Base-by-base conservation (phyloP, 2,329 filamentous ascomycete genomes). In the Nigrospora osmanthi region DNA sequence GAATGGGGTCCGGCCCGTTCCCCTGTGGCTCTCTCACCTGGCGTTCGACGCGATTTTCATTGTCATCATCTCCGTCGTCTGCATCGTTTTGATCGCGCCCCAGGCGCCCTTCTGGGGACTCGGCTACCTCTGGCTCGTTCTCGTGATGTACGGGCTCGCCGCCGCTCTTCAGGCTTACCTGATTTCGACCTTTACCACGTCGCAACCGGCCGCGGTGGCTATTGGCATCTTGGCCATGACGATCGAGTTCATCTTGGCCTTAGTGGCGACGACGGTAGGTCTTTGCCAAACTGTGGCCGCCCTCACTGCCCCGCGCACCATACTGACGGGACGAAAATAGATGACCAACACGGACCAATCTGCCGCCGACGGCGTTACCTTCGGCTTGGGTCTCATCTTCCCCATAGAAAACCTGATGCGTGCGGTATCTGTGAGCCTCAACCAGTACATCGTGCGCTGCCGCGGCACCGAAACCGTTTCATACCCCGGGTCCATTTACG, bases 11-110 rank as follows among this genome's bases (percentile, higher is more conserved):
- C 68, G 80, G 28, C 73, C 77, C 3, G 66, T 76, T 5, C 78
- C 81, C 2, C 61, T 85, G 3, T 83, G 82, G 78, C 60, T 80
- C 9, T 80, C 82, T 2, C 84, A 86, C 55, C 70, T 76, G 10
- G 54, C 71, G 6, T 85, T 85, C 57, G 82, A 86, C 60, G 78
- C 81, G 50, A 56, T 73, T 31, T 78, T 83, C 46, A 75, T 84
- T 3, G 47, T 83, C 15, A 38, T 55, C 28, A 50, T 64, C 34
- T 51, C 56, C 14, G 50, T 58, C 14, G 52, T 73, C 3, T 57
- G 80, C 32, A 70, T 75, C 0, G 72, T 75, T 28, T 68, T 77
- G 36, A 78, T 84, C 35, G 76, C 80, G 46, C 61, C 65, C 6
- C 70, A 67, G 12, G 66, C 66, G 38, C 69, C 69, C 3, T 83